phyloP scores from a whole-genome alignment of 129 eudicot genomes.

The Sambucus nigra region DNA sequence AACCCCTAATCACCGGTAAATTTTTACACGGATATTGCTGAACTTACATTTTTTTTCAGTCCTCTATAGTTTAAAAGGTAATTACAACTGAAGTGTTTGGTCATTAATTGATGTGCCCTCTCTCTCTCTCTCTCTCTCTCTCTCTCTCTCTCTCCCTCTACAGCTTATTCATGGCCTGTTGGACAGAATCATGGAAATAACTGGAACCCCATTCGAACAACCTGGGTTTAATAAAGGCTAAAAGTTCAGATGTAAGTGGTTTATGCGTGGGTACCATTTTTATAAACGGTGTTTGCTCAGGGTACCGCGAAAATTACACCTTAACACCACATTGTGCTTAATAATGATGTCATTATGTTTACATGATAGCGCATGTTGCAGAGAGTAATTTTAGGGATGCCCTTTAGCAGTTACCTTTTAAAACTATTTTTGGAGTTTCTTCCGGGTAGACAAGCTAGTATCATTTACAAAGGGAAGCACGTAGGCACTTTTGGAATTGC shows the following conservation, averaged over 20 bases:
- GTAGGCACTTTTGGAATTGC: conserved; percentile 90
- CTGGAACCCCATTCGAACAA: conserved; percentile 52
- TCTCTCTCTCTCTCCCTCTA: too few relatives aligned
- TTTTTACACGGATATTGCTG: too few relatives aligned
- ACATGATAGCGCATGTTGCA: too few relatives aligned
- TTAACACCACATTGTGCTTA: too few relatives aligned
- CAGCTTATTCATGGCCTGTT: conserved; percentile 88
- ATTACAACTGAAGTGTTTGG: too few relatives aligned
- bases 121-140: neutral
- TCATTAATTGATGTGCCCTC: too few relatives aligned
- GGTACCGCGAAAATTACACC: too few relatives aligned
- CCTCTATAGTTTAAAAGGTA: too few relatives aligned
- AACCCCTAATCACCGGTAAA: too few relatives aligned
- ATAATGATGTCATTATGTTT: neutral
- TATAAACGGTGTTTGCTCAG: too few relatives aligned
- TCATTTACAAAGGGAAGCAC: conserved; percentile 69
- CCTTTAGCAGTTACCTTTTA: too few relatives aligned
- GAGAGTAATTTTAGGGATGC: neutral
- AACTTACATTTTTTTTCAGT: too few relatives aligned
- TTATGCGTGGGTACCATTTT: neutral
- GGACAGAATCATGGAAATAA: conserved; percentile 86
- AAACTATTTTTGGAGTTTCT: conserved; percentile 34
- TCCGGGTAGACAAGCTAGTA: conserved; percentile 83
- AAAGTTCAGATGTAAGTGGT: conserved; percentile 55
- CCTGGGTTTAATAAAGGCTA: conserved; percentile 69